A percentile compares a stretch with the other conserved stretches of the same genome.
Evolutionary conservation across 192 early-diverging fungal genomes (phyloP).

Genomic region (Dissophora globulifera): DNA sequence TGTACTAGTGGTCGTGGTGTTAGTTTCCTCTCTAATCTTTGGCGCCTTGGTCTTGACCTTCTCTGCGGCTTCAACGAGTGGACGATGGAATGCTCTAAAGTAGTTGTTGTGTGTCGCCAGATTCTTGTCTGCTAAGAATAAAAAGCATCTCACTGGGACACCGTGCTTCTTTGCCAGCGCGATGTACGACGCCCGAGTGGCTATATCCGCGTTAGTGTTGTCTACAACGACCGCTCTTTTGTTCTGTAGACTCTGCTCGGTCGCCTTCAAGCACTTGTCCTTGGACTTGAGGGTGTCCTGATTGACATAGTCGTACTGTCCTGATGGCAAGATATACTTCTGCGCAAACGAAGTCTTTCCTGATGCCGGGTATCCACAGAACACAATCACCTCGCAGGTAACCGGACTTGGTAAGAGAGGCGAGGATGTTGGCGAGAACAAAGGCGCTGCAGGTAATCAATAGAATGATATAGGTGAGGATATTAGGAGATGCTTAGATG

Average conservation of each 20-base stretch:
- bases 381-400: slow-evolving; percentile 71
- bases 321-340: slow-evolving; percentile 68
- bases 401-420: slow-evolving; percentile 34
- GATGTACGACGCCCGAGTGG: slow-evolving; percentile 72
- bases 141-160: slow-evolving; percentile 72
- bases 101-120: slow-evolving; percentile 84
- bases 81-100: slow-evolving; percentile 65
- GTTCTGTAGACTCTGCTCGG: slow-evolving; percentile 59
- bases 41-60: not conserved
- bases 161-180: slow-evolving; percentile 64
- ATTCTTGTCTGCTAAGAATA: slow-evolving; percentile 63
- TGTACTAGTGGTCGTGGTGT: not conserved
- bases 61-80: slow-evolving; percentile 20
- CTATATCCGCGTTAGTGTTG: slow-evolving; percentile 83
- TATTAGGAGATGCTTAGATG: no score
- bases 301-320: slow-evolving; percentile 77
- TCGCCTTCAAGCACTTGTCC: slow-evolving; percentile 76
- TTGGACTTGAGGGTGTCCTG: slow-evolving; percentile 81
- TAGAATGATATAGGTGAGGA: not conserved
- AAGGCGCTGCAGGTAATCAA: slow-evolving; percentile 17
- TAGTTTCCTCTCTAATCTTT: not conserved
- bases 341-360: slow-evolving; percentile 85
- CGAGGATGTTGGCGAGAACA: slow-evolving; percentile 51
- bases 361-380: slow-evolving; percentile 85
- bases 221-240: slow-evolving; percentile 77